Base-by-base conservation (phyloP, 2,329 filamentous ascomycete species). In the Colletotrichum sp. region DNA sequence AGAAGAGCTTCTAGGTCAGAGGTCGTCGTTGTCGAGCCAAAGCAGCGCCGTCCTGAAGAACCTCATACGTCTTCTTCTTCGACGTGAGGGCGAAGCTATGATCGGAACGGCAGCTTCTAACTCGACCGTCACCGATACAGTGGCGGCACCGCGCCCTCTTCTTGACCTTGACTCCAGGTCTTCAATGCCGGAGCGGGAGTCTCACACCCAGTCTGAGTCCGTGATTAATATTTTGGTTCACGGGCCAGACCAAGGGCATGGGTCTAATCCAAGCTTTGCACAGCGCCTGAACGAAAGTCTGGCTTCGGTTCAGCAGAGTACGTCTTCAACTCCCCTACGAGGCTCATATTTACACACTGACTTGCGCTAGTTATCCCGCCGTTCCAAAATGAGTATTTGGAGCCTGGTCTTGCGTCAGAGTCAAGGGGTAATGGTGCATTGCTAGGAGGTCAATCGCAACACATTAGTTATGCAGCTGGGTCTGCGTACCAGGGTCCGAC, bases 281-380 rank as follows among this genome's bases (percentile, higher is more conserved):
- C n/a, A 52, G 43, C n/a, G n/a, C 12, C 43, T 52, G n/a, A 52
- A 52, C 4, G 43, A 52, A 2, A 52, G 43, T 52, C 43, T 52
- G 43, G 43, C 43, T 21, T 52, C 43, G 10, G 43, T 52, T 1
- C 43, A 52, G 43, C 43, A 52, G 43, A 52, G 43, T 52, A 21
- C 12, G 43, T 52, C n/a, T 21, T 52, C n/a, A 52, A 2, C 1
- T 1, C n/a, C 43, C 0, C 2, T 21, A 13, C 1, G 1, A 48
- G 2, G 3, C 43, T 52, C 10, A 3, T 52, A 0, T 21, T 52
- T 2, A 52, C 4, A 13, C 18, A 6, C 43, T 52, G n/a, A 52
- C n/a, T 21, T 21, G 2, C n/a, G 43, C 43, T 7, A 52, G 43
- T 52, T 21, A 52, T 52, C n/a, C 43, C 43, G 1, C 43, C 43